Conservation (phyloP, 768 basidiomycete genomes). For the Lactarius akahatsu region DNA sequence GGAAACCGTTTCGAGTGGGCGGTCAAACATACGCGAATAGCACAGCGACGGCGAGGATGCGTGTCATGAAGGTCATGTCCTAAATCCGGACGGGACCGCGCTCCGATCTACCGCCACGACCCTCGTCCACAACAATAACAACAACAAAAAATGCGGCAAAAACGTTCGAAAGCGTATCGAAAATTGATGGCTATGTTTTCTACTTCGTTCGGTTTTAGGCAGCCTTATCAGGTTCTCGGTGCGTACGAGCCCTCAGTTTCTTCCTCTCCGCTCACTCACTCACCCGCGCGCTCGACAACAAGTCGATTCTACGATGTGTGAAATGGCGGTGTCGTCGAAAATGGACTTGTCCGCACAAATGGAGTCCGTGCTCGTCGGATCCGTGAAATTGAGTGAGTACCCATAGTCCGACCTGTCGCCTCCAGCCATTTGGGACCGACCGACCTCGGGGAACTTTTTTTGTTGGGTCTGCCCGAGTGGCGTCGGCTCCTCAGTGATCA, state of each 20-base stretch:
- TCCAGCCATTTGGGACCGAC: neutral
- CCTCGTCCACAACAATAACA: neutral
- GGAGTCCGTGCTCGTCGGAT: conserved; percentile 75
- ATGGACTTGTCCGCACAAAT: conserved; percentile 78
- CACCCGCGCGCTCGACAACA: conserved; percentile 17
- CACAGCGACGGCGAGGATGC: conserved; percentile 15
- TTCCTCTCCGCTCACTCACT: neutral
- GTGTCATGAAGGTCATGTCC: conserved; percentile 16
- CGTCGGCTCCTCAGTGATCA: conserved; percentile 79
- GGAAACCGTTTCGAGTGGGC: neutral
- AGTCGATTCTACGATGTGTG: conserved; percentile 90
- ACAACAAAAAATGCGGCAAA: conserved; percentile 74
- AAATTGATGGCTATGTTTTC: conserved; percentile 92
- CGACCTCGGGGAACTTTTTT: conserved; percentile 5
- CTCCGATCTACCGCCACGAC: neutral
- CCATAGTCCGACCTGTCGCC: neutral
- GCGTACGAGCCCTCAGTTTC: conserved; percentile 27
- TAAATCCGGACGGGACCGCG: conserved; percentile 13
- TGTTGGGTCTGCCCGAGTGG: conserved; percentile 40
- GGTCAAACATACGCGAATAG: conserved; percentile 18
- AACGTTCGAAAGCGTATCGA: conserved; percentile 90
- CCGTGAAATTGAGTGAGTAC: conserved; percentile 85
- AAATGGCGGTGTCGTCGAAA: conserved; percentile 62
- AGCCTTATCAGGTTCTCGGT: conserved; percentile 94
- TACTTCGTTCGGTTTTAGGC: conserved; percentile 84